Evolutionary conservation across 768 basidiomycete species (phyloP), one percentile per base, ranked within the genome.

Genomic region (Exidia glandulosa): DNA sequence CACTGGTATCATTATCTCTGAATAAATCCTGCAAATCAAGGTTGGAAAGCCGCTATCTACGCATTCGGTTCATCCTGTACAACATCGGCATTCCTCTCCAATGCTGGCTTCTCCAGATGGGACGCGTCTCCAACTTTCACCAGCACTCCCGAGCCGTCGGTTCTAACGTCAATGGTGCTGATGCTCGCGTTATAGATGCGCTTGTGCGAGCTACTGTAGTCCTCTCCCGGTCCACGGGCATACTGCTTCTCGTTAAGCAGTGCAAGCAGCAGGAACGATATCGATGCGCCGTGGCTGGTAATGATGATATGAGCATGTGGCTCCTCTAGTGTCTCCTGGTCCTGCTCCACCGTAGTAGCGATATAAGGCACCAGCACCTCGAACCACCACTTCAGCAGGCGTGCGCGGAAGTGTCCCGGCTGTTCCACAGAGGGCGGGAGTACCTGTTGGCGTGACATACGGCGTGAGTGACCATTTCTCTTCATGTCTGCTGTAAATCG

Each of bases 261-360:
- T 31, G 34, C 32, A 57, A 57, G 56, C n/a, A 61, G 56, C 19
- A 41, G 52, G 41, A 31, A 59, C 30, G 45, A 27, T 61, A 90
- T 87, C 65, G 80, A 77, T 0, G 80, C 86, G 2, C 86, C 86
- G 59, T 91, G 88, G 45, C 83, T 80, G 61, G 82, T 79, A 13
- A 84, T 78, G 32, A 91, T 75, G 50, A 88, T 74, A 60, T 77
- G 70, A 57, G 70, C 67, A 34, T 77, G 69, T 23, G 65, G 63
- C 54, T 61, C 69, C 30, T 50, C 57, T 57, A 34, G 68, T 57
- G 19, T 62, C 63, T 59, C 19, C 50, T 58, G 34, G 33, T 27
- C 16, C 68, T 66, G 60, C 69, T 67, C 13, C n/a, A n/a, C n/a
- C n/a, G n/a, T n/a, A n/a, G 72, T 64, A 19, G 19, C 41, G 29